phyloP scores from a whole-genome alignment of 2,329 filamentous ascomycete species.

The Ceratocystis variospora region DNA sequence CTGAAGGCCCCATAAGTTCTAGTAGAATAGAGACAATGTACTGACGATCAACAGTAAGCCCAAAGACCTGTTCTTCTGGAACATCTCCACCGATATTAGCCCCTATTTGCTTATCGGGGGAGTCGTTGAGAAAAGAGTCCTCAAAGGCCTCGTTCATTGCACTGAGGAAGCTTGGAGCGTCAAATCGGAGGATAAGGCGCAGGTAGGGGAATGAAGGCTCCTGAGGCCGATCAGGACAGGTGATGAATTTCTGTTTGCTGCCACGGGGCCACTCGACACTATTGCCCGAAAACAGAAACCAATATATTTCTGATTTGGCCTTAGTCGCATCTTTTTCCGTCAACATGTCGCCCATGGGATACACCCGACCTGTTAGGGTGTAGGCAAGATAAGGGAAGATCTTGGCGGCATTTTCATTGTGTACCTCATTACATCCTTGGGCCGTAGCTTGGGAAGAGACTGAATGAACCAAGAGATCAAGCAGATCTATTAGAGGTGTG shows the following conservation, averaged over 20 bases:
- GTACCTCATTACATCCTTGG: slow-evolving; percentile 38
- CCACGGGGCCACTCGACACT: slow-evolving; percentile 60
- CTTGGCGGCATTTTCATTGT: slow-evolving; percentile 64
- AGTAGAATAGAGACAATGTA: slow-evolving; percentile 83
- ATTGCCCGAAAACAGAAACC: slow-evolving; percentile 82
- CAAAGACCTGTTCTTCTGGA: slow-evolving; percentile 52
- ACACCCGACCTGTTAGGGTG: slow-evolving; percentile 75
- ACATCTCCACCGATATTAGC: slow-evolving; percentile 37
- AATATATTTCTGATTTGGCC: slow-evolving; percentile 81
- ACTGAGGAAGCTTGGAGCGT: slow-evolving; percentile 84
- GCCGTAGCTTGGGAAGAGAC: slow-evolving; percentile 37
- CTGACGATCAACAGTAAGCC: slow-evolving; percentile 69
- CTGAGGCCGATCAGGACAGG: slow-evolving; percentile 38
- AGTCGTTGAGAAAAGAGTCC: slow-evolving; percentile 80
- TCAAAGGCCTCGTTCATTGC: slow-evolving; percentile 96
- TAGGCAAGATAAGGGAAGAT: slow-evolving; percentile 93
- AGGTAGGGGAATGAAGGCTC: slow-evolving; percentile 78
- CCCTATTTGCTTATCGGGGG: slow-evolving; percentile 47
- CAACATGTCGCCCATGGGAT: slow-evolving; percentile 70
- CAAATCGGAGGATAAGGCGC: slow-evolving; percentile 70
- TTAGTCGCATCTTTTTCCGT: slow-evolving; percentile 55
- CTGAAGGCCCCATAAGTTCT: slow-evolving; percentile 66
- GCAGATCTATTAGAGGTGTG: slow-evolving; percentile 73
- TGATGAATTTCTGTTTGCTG: slow-evolving; percentile 46
- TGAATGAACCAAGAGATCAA: slow-evolving; percentile 51